A percentile compares a stretch with the other conserved stretches of the same genome.
Conservation (phyloP, 1,139 yeast species). For the Yamadazyma mexicana region DNA sequence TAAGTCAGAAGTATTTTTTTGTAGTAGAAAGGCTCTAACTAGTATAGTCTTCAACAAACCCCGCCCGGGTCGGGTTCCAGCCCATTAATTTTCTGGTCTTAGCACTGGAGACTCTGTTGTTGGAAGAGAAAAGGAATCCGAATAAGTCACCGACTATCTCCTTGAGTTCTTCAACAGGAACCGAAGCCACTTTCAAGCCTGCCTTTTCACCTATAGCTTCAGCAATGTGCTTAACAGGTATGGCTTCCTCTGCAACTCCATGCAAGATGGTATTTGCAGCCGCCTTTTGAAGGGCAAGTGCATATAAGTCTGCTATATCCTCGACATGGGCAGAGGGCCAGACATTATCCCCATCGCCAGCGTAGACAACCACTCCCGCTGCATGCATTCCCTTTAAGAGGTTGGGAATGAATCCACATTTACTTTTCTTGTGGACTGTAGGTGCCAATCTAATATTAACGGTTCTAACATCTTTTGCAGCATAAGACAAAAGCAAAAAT, state of each 20-base stretch:
- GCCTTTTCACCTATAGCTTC: slow-evolving; percentile 19
- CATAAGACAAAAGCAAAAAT: slow-evolving; percentile 14
- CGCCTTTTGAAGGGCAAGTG: slow-evolving; percentile 24
- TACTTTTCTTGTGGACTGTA: slow-evolving; percentile 26
- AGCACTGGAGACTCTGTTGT: slow-evolving; percentile 13
- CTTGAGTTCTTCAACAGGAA: slow-evolving; percentile 13
- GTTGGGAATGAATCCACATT: slow-evolving; percentile 16
- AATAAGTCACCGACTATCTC: slow-evolving; percentile 9
- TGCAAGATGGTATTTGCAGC: slow-evolving; percentile 22
- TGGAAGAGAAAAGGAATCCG: slow-evolving; percentile 9
- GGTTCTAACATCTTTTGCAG: slow-evolving; percentile 20
- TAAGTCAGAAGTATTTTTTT: too few species aligned
- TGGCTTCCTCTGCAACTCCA: slow-evolving; percentile 19
- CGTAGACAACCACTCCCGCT: slow-evolving; percentile 17
- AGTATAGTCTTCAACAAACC: slow-evolving; percentile 19
- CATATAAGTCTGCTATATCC: slow-evolving; percentile 27
- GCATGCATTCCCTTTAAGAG: slow-evolving; percentile 13
- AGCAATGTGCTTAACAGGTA: slow-evolving; percentile 22
- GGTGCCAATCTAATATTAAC: slow-evolving; percentile 25
- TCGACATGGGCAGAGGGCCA: slow-evolving; percentile 31
- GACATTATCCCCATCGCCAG: slow-evolving; percentile 23
- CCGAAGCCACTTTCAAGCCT: slow-evolving; percentile 13
- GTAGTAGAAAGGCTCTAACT: slow-evolving; percentile 5
- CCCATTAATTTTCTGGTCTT: slow-evolving; percentile 16
- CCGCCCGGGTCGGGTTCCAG: slow-evolving; percentile 21